Evolutionary conservation across 805 yeast species (phyloP).

Genomic region (Deakozyma indianensis): DNA sequence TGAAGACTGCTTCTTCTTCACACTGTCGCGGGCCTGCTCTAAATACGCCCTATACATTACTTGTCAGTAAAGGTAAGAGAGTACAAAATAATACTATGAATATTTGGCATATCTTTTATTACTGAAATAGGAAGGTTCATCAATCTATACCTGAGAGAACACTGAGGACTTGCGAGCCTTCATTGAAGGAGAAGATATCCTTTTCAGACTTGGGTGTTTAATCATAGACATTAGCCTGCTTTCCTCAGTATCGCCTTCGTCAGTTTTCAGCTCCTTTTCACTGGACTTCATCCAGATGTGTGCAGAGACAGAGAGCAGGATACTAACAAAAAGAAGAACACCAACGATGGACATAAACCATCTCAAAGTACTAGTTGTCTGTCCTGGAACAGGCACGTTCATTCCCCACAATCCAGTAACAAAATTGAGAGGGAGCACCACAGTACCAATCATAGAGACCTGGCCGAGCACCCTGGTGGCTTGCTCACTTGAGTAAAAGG

Average conservation of each 20-base stretch:
- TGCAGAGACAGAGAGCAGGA: conserved; percentile 27
- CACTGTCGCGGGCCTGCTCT: too few species aligned
- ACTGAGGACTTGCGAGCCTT: not conserved
- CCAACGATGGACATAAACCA: conserved; percentile 66
- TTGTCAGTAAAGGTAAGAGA: too few species aligned
- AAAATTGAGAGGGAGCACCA: conserved; percentile 78
- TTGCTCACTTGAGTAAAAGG: conserved; percentile 70
- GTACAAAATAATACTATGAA: too few species aligned
- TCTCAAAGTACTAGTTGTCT: conserved; percentile 26
- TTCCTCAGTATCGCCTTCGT: not conserved
- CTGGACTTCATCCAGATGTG: conserved; percentile 9
- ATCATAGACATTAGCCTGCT: not conserved
- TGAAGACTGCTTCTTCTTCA: too few species aligned
- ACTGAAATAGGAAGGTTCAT: not conserved
- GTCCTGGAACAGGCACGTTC: conserved; percentile 85
- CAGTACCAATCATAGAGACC: conserved; percentile 81
- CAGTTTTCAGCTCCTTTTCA: conserved; percentile 1
- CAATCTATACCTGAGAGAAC: not conserved
- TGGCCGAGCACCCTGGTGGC: conserved; percentile 79
- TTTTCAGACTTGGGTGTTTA: not conserved
- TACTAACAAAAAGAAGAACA: conserved; percentile 29
- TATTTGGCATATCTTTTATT: too few species aligned
- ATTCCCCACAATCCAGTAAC: conserved; percentile 90
- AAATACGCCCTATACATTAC: too few species aligned
- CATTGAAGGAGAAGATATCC: not conserved